Conservation (phyloP, 108 stramenopile species). For the Schizochytrium sp. region DNA sequence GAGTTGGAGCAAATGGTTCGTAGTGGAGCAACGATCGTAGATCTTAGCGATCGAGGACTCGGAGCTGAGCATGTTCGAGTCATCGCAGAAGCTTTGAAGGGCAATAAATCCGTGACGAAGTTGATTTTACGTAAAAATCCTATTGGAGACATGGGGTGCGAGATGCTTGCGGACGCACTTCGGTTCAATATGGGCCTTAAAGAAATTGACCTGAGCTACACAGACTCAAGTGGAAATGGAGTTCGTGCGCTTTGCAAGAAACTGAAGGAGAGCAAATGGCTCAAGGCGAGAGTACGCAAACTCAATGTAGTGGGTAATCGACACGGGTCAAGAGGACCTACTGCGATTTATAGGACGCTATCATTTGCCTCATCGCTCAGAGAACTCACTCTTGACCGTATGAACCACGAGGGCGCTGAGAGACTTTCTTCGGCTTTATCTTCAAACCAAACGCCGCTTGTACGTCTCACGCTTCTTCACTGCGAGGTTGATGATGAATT, state of each 20-base stretch:
- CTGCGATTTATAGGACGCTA: slow-evolving; percentile 33
- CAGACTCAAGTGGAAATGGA: slow-evolving; percentile 11
- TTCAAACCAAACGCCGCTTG: slow-evolving; percentile 17
- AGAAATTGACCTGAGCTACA: slow-evolving; percentile 8
- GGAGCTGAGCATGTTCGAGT: slow-evolving; percentile 1
- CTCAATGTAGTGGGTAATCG: slow-evolving; percentile 12
- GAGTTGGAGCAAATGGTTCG: not conserved
- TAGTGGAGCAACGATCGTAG: not conserved
- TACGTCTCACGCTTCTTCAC: not conserved
- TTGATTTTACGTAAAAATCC: slow-evolving; percentile 1
- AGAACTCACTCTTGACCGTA: slow-evolving; percentile 23
- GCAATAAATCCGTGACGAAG: not conserved
- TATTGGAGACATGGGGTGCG: slow-evolving; percentile 41
- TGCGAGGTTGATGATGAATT: slow-evolving; percentile 28
- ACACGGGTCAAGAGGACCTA: slow-evolving; percentile 14
- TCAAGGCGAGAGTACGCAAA: slow-evolving; percentile 44
- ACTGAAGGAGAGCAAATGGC: slow-evolving; percentile 56
- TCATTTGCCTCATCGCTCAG: not conserved
- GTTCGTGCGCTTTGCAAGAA: slow-evolving; percentile 36
- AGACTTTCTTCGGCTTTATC: not conserved
- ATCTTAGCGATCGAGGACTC: not conserved
- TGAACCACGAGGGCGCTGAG: slow-evolving; percentile 28
- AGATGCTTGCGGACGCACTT: slow-evolving; percentile 12
- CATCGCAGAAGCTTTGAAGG: slow-evolving; percentile 32
- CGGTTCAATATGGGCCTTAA: not conserved